These are phyloP conservation scores for Tetrahymena malaccensis DNA, from an alignment of 73 alveolate genomes.

Conservation along the genomic window DNA sequence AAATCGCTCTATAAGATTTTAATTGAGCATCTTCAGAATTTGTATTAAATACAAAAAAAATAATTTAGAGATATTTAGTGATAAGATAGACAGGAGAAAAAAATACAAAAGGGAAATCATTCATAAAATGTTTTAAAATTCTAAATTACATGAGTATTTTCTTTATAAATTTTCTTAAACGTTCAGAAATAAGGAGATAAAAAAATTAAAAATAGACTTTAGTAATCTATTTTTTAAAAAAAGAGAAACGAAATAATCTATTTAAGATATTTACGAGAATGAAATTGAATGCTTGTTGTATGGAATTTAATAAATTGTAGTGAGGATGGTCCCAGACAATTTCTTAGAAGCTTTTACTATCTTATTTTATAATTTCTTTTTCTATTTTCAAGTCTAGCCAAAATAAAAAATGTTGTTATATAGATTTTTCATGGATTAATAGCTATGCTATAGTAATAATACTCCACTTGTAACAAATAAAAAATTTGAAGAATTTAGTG, in stretches of 20 bases:
- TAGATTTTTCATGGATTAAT: neutral
- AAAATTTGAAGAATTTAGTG: neutral
- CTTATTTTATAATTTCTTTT: neutral
- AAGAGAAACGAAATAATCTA: neutral
- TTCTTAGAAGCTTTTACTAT: neutral
- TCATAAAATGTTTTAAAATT: neutral
- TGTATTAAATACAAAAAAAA: neutral
- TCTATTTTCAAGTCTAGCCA: neutral
- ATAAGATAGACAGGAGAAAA: neutral
- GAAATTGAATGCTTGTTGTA: neutral
- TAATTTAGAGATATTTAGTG: neutral
- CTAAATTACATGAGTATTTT: neutral
- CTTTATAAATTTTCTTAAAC: neutral
- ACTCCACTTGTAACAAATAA: neutral
- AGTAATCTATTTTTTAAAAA: neutral
- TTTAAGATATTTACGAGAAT: neutral
- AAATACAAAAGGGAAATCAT: neutral
- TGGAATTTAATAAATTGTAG: neutral
- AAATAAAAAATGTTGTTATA: neutral
- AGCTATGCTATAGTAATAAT: too few species aligned
- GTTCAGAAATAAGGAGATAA: neutral
- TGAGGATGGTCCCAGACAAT: neutral
- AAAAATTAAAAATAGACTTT: neutral
- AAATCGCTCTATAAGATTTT: neutral
- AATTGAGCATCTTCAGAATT: neutral